A percentile compares a stretch with the other conserved stretches of the same genome.
These are phyloP conservation scores for Ceratocystis lukuohia DNA, from an alignment of 2,329 filamentous ascomycete species.

Conservation along the genomic window DNA sequence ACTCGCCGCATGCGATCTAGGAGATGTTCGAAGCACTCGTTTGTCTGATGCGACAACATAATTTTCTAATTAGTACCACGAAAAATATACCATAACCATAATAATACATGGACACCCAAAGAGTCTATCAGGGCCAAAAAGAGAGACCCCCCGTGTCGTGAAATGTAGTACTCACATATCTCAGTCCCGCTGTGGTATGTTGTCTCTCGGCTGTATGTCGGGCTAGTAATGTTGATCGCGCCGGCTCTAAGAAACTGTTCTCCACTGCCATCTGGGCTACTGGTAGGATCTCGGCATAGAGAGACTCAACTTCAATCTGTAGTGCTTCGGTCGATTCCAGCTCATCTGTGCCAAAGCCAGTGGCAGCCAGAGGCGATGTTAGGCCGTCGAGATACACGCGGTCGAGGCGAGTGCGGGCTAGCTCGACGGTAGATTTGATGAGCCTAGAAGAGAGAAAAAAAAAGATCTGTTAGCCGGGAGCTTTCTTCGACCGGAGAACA, in stretches of 20 bases:
- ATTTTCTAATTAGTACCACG: background rate
- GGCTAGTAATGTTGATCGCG: constrained; percentile 34
- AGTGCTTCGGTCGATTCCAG: constrained; percentile 31
- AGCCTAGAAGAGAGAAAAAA: constrained; percentile 27
- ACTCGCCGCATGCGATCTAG: constrained; percentile 22
- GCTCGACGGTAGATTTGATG: constrained; percentile 45
- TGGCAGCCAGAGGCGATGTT: constrained; percentile 22
- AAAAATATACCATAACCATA: background rate
- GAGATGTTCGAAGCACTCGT: constrained; percentile 34
- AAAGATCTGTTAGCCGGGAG: background rate
- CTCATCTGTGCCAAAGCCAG: constrained; percentile 28
- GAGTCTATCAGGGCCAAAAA: too few species aligned
- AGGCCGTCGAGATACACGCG: constrained; percentile 39
- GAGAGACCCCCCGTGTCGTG: background rate
- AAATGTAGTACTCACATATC: constrained; percentile 34
- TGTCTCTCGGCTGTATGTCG: constrained; percentile 33
- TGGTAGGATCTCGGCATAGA: constrained; percentile 55
- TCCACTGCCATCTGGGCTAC: constrained; percentile 60
- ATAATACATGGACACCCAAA: too few species aligned
- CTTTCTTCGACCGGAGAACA: too few species aligned
- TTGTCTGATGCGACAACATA: constrained; percentile 31
- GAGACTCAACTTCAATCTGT: constrained; percentile 52
- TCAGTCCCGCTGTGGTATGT: constrained; percentile 34
- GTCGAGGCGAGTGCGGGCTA: constrained; percentile 41
- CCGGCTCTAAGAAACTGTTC: constrained; percentile 51